Evolutionary conservation across 2,329 filamentous ascomycete genomes (phyloP), one percentile per base, ranked within the genome.

Genomic region (Xylariaceae sp.): DNA sequence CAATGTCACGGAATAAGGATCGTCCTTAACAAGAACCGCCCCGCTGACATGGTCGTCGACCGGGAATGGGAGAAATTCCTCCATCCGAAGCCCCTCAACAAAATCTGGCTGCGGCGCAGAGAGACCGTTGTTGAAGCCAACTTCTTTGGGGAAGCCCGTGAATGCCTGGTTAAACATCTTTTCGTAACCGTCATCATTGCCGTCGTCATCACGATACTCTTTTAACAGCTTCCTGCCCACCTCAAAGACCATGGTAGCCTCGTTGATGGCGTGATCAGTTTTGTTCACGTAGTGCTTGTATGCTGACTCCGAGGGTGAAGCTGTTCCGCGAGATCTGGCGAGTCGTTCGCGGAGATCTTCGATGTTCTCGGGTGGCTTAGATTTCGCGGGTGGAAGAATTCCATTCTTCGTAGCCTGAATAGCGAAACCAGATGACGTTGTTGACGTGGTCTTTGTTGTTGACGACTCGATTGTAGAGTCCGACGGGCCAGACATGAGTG

Each of bases 91-190:
- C 5, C 66, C 67, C 48, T 71, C 63, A 47, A 71, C 48, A 20
- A 64, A 67, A 57, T 70, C 67, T 23, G 70, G 67, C 45, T 69
- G 66, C 23, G 65, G 54, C 20, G 65, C 54, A 21, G 66, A 65
- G 2, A 71, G 57, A 16, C 58, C 58, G 40, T 66, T 58, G 26
- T 72, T 71, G 48, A 71, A 68, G 12, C 65, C 62, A 42, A 66
- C 52, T 37, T 67, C 51, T 26, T 60, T 57, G 21, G 67, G 64
- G 19, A 71, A 62, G 37, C 20, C 48, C 2, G 56, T 67, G 29
- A 70, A 65, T 32, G 59, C 52, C 40, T 46, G 49, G 48, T 57
- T 57, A 12, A 57, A 43, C 1, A 16, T 47, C 23, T 3, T 9
- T 18, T 46, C 1, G 18, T 64, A 66, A 20, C 18, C 41, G 1